These are phyloP conservation scores for Stentor roeselii DNA, from an alignment of 73 alveolate genomes.

Conservation along the genomic window DNA sequence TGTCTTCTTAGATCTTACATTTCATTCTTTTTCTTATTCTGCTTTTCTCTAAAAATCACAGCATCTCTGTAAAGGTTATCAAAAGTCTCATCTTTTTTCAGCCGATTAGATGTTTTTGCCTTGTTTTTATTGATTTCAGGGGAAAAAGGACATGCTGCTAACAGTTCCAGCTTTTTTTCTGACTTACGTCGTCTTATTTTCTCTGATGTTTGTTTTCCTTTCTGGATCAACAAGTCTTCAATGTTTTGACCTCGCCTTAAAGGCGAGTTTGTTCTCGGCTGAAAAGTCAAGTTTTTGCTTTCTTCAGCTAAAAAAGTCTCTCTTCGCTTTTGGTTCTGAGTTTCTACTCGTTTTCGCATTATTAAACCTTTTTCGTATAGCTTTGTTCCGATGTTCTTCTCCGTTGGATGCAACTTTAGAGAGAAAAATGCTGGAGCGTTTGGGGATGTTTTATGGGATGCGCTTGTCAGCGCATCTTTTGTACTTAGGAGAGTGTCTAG, in stretches of 20 bases:
- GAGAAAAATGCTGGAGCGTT: too few species aligned
- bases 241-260: not conserved
- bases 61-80: not conserved
- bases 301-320: not conserved
- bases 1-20: not conserved
- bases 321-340: too few species aligned
- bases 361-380: not conserved
- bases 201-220: not conserved
- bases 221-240: not conserved
- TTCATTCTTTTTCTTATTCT: not conserved
- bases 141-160: not conserved
- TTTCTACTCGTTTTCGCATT: not conserved
- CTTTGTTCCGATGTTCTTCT: not conserved
- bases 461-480: too few species aligned
- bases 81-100: too few species aligned
- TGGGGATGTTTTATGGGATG: too few species aligned
- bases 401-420: too few species aligned
- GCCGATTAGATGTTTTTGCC: too few species aligned
- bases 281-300: not conserved
- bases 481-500: too few species aligned
- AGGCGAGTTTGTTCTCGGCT: not conserved
- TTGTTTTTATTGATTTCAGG: constrained; percentile 4
- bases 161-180: not conserved
- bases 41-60: not conserved
- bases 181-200: not conserved